These are phyloP conservation scores for Erodium maritimum DNA, from an alignment of 345 rosid species.

Conservation along the genomic window DNA sequence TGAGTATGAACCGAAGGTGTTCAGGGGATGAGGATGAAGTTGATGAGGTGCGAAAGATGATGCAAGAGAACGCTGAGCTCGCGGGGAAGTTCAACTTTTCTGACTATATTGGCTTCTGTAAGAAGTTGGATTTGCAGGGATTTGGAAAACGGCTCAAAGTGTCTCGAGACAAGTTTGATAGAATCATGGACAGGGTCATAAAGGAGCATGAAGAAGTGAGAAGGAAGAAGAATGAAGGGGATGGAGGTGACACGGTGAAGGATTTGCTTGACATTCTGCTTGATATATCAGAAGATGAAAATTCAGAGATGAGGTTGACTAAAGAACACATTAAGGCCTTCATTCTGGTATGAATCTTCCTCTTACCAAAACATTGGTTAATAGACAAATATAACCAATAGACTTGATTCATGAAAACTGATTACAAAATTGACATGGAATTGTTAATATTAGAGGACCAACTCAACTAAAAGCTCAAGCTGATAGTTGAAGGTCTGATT, in stretches of 20 bases:
- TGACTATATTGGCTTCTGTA: constrained; percentile 44
- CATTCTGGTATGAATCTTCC: constrained; percentile 23
- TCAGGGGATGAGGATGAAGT: constrained; percentile 29
- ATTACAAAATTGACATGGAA: too few relatives aligned
- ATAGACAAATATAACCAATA: too few relatives aligned
- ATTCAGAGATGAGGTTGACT: constrained; percentile 32
- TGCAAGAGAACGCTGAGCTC: constrained; percentile 22
- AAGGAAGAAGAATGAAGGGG: constrained; percentile 14
- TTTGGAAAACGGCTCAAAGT: constrained; percentile 23
- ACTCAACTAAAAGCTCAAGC: too few relatives aligned
- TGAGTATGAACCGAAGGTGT: constrained; percentile 32
- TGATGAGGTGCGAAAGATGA: constrained; percentile 26
- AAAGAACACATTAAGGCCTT: constrained; percentile 45
- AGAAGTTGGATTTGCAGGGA: constrained; percentile 46
- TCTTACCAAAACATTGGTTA: background rate
- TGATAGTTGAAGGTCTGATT: too few relatives aligned
- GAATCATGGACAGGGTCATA: constrained; percentile 28
- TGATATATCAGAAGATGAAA: constrained; percentile 29
- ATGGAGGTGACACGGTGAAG: constrained; percentile 9
- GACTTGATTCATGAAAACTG: too few relatives aligned
- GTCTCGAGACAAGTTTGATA: constrained; percentile 24
- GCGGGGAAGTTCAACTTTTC: constrained; percentile 38
- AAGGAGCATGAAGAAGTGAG: constrained; percentile 33
- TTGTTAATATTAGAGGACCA: too few relatives aligned
- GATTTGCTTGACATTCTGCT: constrained; percentile 41